Base-by-base conservation (phyloP, 192 early-diverging fungal genomes). In the Linnemannia schmuckeri region DNA sequence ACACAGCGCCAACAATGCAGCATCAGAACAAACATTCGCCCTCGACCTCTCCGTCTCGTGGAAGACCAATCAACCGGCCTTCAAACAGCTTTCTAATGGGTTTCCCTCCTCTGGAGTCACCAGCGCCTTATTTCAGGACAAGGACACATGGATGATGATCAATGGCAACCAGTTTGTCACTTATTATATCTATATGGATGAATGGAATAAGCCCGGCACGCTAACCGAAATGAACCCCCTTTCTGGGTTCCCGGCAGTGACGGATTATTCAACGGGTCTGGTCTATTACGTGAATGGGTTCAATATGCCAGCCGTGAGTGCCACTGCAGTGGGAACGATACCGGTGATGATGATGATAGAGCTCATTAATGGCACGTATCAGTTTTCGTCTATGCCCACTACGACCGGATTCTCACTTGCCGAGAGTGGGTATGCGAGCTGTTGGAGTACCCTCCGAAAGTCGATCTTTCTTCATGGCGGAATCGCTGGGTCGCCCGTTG, bases 1-100 rank as follows among this genome's bases (percentile, higher is more conserved):
- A 37, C 4, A 42, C 40, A 5, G 18, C 55, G 37, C 8, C 37
- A 46, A 4, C 27, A 70, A 47, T 33, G 37, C 46, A 30, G 35
- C 30, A 24, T 52, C n/a, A 10, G 38, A 7, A 2, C 82, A 83
- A 72, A 22, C 72, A 7, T 77, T 74, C 72, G 47, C 72, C 8
- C 3, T 83, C 27, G 82, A 83, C 40, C 76, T 83, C 61, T 83
- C 82, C 1, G 30, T 20, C 0, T 41, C 82, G 24, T 83, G 82
- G 82, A 46, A 78, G 17, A 38, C 70, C 13, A 44, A 27, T 13
- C n/a, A 54, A 5, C 76, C 76, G 33, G 37, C 63, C 0, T 76
- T 44, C 61, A 77, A 74, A 17, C 22, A 61, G 47, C 72, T 83
- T 17, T 44, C 82, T 20, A 9, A 42, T 17, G 72, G 76, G 30